Base-by-base conservation (phyloP, 805 yeast genomes). In the Tetrapisispora arboricola region DNA sequence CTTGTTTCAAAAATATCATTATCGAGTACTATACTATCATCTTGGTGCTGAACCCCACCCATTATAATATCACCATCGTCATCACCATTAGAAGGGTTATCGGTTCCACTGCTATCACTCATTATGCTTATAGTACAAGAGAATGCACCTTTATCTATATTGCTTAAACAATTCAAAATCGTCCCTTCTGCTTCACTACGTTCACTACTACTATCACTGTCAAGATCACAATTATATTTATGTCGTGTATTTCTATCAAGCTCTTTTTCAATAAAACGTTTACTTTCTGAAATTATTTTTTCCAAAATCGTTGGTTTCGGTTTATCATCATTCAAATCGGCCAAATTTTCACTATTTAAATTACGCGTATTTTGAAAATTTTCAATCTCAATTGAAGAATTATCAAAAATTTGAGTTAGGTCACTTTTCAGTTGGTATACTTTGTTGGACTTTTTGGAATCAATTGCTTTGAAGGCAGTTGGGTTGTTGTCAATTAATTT, bases 261-360 rank as follows among this genome's bases (percentile, higher is more conserved):
- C 25, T 34, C 29, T 12, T 17, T 6, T 22, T 34, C 29, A 19
- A 34, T 16, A 16, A 34, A 34, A 16, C 15, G 28, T 25, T 34
- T 34, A 34, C 37, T 34, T 34, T 34, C 37, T 11, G 6, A 11
- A 11, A 22, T 11, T 16, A 34, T 34, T 34, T 22, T 34, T 24
- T 34, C 37, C 27, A 34, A 34, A 12, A 34, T 22, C 11, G 15
- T 24, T 15, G 15, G 27, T 13, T 32, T 32, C 24, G 37, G 37
- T 34, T 16, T 34, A 22, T 24, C 37, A 34, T 34, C 37, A 34
- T 34, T 34, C 37, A 34, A 22, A 24, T 25, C 37, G 37, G 37
- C 37, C 37, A 34, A 22, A 17, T 24, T 34, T 25, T 25, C 30
- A 34, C 27, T 8, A 13, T 16, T 18, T 15, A 24, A 22, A 12